These are phyloP conservation scores for Nicotiana paniculata DNA, from an alignment of 257 asterid species.

Conservation along the genomic window DNA sequence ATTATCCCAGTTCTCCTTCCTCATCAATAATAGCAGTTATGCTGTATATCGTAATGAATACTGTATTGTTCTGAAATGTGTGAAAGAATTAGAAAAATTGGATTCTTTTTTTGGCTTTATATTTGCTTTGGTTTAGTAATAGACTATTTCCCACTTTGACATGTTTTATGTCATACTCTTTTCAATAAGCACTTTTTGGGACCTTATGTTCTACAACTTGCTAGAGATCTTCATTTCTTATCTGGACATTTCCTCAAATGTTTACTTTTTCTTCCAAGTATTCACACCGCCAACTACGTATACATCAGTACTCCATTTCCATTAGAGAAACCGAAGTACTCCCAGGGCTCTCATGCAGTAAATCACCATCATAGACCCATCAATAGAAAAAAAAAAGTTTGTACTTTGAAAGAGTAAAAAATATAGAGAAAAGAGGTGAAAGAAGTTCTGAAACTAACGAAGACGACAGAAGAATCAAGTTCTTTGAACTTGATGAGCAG, in stretches of 20 bases:
- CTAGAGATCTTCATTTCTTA: background rate
- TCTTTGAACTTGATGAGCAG: too few species aligned
- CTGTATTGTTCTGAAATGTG: background rate
- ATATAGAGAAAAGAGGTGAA: too few species aligned
- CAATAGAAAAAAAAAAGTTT: too few species aligned
- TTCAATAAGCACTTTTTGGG: background rate
- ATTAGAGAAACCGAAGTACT: too few species aligned
- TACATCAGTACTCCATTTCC: too few species aligned
- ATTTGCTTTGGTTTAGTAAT: background rate
- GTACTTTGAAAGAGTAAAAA: too few species aligned
- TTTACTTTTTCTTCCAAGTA: background rate
- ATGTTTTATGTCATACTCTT: background rate
- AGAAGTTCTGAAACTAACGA: too few species aligned
- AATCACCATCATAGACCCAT: too few species aligned
- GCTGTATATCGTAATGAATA: background rate
- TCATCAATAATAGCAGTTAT: background rate
- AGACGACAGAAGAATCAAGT: too few species aligned
- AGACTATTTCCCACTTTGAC: background rate
- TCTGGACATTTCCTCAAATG: background rate
- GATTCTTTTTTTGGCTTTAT: background rate
- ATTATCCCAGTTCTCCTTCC: conserved; percentile 6
- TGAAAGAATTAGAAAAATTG: background rate
- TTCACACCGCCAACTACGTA: too few species aligned
- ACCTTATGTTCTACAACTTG: background rate
- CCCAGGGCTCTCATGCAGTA: too few species aligned